Evolutionary conservation across 2,329 filamentous ascomycete genomes (phyloP), one percentile per base, ranked within the genome.

Genomic region (Fusarium gaditjirri): DNA sequence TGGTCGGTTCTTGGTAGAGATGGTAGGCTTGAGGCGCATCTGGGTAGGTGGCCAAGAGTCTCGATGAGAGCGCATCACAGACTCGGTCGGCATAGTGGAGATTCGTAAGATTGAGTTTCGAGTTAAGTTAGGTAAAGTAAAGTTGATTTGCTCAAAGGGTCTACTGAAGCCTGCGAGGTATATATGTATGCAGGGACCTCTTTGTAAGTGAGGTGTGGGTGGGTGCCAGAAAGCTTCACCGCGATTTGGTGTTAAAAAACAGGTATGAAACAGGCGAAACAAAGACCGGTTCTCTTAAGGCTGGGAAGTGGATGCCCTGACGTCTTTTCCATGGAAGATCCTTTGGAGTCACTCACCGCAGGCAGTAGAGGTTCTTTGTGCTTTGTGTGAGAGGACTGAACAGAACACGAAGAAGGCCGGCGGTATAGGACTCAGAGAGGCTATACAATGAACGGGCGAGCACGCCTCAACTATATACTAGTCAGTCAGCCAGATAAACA

Each of bases 21-120:
- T 74, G 55, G 82, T 81, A 19, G 83, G 84, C 49, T 81, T 81
- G 31, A 88, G 81, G 47, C 82, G 83, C 68, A 87, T 79, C 71
- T 85, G 85, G n/a, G 85, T 86, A 5, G 86, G 84, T 23, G 86
- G 84, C 86, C 86, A 89, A 21, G 86, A 86, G 73, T 86, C 85
- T 69, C 83, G 80, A 62, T 79, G 81, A 64, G 80, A 80, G 66
- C 76, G 76, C 57, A 80, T 75, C 29, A 75, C 61, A 23, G 78
- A 75, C 14, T 79, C 74, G 38, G 79, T 75, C 61, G 83, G 78
- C 84, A 86, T 85, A 61, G 36, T 43, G 57, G 36, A 50, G 31
- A 58, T 58, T 59, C 58, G 44, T 42, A 33, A 39, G 53, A 42
- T 36, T 38, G 31, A 42, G 31, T 38, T 35, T 25, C 23, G n/a